phyloP scores from a whole-genome alignment of 768 basidiomycete species.

The Neoboletus subvelutipes region DNA sequence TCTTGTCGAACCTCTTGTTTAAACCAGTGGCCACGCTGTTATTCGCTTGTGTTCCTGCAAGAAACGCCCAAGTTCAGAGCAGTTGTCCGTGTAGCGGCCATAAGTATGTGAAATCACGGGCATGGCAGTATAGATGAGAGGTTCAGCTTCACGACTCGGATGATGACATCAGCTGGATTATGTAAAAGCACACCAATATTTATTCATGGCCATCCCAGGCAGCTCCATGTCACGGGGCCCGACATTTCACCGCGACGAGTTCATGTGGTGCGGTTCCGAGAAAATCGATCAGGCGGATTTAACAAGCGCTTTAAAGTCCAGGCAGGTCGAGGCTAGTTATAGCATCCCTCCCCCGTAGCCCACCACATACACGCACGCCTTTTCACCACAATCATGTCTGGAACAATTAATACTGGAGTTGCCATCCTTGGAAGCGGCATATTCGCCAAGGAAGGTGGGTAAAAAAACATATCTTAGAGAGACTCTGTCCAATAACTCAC shows the following conservation, averaged over 20 bases:
- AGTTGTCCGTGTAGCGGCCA: not conserved
- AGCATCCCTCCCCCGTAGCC: not conserved
- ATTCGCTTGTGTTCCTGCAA: too few species aligned
- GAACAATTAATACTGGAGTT: conserved; percentile 43
- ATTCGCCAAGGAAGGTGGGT: conserved; percentile 71
- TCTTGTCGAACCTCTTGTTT: not conserved
- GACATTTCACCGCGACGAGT: not conserved
- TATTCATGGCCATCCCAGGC: not conserved
- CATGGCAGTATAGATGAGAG: too few species aligned
- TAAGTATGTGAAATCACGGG: too few species aligned
- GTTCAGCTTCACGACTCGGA: too few species aligned
- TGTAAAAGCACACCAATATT: too few species aligned
- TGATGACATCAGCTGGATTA: too few species aligned
- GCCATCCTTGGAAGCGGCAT: conserved; percentile 83
- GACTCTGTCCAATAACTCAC: conserved; percentile 21
- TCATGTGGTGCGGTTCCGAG: not conserved
- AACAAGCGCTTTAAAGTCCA: not conserved
- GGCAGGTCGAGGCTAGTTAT: not conserved
- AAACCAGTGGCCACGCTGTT: too few species aligned
- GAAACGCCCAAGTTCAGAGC: not conserved
- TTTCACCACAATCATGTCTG: conserved; percentile 35
- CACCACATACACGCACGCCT: not conserved
- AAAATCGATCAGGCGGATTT: not conserved
- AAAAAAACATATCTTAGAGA: not conserved
- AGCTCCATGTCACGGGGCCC: not conserved